Evolutionary conservation across 352 stramenopile species (phyloP).

Genomic region (Aphanomyces cochlioides): DNA sequence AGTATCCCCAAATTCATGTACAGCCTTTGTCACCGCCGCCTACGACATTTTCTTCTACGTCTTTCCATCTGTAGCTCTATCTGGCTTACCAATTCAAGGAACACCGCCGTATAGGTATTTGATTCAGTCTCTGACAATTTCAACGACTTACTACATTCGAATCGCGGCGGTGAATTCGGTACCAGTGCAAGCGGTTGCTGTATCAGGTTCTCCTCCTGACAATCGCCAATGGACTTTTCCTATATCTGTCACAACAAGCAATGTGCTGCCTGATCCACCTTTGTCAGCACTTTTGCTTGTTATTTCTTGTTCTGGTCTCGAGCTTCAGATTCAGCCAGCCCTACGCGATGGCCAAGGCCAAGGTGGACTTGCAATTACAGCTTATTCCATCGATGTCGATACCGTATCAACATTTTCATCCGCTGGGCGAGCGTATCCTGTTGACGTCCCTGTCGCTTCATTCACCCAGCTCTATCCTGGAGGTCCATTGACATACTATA

Average conservation of each 20-base stretch:
- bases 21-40: constrained; percentile 43
- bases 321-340: constrained; percentile 73
- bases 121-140: constrained; percentile 60
- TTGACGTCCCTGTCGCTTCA: constrained; percentile 37
- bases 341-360: constrained; percentile 58
- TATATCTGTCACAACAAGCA: constrained; percentile 61
- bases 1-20: constrained; percentile 37
- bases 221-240: constrained; percentile 91
- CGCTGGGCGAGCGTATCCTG: constrained; percentile 40
- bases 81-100: constrained; percentile 57
- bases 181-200: constrained; percentile 74
- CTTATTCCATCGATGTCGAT: constrained; percentile 67
- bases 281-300: constrained; percentile 53
- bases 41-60: constrained; percentile 66
- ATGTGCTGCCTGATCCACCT: constrained; percentile 78
- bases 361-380: constrained; percentile 43
- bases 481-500: constrained; percentile 64
- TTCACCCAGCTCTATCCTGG: constrained; percentile 53
- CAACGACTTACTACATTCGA: constrained; percentile 87
- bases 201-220: constrained; percentile 68
- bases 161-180: constrained; percentile 90
- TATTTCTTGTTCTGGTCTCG: constrained; percentile 55
- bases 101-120: constrained; percentile 78
- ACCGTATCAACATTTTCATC: constrained; percentile 73
- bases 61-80: constrained; percentile 47